Evolutionary conservation across 768 basidiomycete genomes (phyloP).

Genomic region (Kwoniella sp.): DNA sequence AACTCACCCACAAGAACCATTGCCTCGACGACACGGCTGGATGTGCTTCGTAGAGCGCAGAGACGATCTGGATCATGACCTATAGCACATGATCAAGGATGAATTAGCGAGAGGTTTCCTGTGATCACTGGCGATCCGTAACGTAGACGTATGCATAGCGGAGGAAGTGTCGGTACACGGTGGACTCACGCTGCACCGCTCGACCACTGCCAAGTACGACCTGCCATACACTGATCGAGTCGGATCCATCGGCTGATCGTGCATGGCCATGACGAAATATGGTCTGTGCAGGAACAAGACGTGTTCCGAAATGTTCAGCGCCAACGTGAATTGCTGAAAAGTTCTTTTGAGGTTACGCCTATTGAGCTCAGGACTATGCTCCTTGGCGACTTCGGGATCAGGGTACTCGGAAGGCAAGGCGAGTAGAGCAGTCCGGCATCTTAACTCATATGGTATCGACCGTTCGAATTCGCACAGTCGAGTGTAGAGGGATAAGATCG

Average conservation of each 20-base stretch:
- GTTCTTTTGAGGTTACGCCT: constrained; percentile 22
- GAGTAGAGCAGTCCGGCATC: constrained; percentile 29
- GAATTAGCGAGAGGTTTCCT: too few relatives aligned
- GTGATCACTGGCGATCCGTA: background rate
- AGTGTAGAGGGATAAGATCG: constrained; percentile 16
- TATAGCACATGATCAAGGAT: constrained; percentile 10
- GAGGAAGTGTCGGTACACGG: too few relatives aligned
- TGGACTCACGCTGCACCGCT: constrained; percentile 38
- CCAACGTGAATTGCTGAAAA: constrained; percentile 31
- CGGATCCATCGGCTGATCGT: constrained; percentile 28
- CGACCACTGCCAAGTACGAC: constrained; percentile 29
- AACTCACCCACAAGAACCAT: constrained; percentile 37
- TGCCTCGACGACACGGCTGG: constrained; percentile 27
- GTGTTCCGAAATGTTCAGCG: constrained; percentile 32
- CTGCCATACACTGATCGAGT: constrained; percentile 23
- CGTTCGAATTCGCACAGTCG: constrained; percentile 28
- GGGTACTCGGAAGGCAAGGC: constrained; percentile 29
- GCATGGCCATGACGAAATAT: constrained; percentile 34
- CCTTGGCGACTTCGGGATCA: constrained; percentile 17
- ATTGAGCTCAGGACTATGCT: constrained; percentile 20
- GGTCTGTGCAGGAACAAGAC: constrained; percentile 33
- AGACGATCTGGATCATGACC: constrained; percentile 31
- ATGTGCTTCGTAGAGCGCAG: constrained; percentile 20
- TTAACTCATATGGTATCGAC: constrained; percentile 21
- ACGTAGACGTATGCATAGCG: too few relatives aligned